A percentile compares a stretch with the other conserved stretches of the same genome.
Evolutionary conservation across 345 rosid genomes (phyloP).

Genomic region (Adansonia digitata): DNA sequence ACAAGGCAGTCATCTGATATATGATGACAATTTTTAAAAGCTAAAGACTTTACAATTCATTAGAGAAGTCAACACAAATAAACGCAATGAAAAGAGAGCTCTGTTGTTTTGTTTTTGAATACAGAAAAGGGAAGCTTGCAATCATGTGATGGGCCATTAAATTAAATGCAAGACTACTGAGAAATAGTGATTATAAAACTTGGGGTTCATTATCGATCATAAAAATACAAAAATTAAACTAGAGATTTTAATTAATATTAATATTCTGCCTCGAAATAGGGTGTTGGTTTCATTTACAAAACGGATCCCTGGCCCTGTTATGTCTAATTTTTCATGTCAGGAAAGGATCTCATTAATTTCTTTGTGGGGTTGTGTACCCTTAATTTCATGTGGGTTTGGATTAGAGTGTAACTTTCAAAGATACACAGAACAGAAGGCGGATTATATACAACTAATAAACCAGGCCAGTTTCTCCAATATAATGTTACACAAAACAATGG

Average conservation of each 20-base stretch:
- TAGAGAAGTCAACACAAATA: background rate
- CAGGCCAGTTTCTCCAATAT: background rate
- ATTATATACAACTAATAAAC: background rate
- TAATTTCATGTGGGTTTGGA: too few relatives aligned
- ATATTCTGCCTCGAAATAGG: background rate
- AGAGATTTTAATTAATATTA: slow-evolving; percentile 8
- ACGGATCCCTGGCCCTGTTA: background rate
- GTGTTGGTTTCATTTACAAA: background rate
- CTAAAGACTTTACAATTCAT: background rate
- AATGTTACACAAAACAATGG: background rate
- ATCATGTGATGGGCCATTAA: slow-evolving; percentile 5
- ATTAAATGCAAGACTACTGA: too few relatives aligned
- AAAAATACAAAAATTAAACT: too few relatives aligned
- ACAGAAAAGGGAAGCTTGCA: background rate
- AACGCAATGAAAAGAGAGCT: slow-evolving; percentile 2
- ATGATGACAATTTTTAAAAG: background rate
- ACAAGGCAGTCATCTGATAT: background rate
- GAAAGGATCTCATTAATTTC: background rate
- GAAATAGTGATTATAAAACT: too few relatives aligned
- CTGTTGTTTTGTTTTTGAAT: background rate
- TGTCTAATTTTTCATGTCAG: slow-evolving; percentile 3
- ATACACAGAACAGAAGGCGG: background rate
- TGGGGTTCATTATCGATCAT: background rate
- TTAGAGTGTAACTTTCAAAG: too few relatives aligned
- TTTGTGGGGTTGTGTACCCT: background rate